Conservation (phyloP, 2,329 filamentous ascomycete genomes). For the Peltaster fructicola region DNA sequence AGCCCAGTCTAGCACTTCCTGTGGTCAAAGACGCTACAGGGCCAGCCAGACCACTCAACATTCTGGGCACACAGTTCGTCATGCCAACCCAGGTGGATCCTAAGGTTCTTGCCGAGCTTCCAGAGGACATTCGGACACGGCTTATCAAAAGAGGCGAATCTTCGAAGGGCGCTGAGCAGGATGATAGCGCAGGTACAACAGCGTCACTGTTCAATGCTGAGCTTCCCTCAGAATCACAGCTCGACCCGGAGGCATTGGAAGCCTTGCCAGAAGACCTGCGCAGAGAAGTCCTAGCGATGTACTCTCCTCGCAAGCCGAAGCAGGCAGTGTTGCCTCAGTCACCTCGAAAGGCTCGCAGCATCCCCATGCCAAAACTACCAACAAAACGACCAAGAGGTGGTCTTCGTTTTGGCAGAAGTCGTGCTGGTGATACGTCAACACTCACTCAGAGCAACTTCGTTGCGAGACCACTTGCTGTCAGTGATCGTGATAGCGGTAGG, state of each 20-base stretch:
- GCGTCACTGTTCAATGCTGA: constrained; percentile 8
- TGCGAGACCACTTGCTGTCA: constrained; percentile 9
- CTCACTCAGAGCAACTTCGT: constrained; percentile 61
- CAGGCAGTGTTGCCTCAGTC: constrained; percentile 25
- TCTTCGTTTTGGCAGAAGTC: constrained; percentile 27
- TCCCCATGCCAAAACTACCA: constrained; percentile 37
- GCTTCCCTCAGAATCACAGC: constrained; percentile 50
- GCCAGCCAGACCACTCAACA: constrained; percentile 54
- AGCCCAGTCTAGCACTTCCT: constrained; percentile 21
- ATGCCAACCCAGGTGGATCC: constrained; percentile 71
- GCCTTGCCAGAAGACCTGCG: constrained; percentile 75
- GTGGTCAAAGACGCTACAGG: constrained; percentile 21
- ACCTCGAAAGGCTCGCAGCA: constrained; percentile 37
- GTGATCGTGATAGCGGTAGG: constrained; percentile 6
- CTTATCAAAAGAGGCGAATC: constrained; percentile 41
- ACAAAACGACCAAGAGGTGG: constrained; percentile 48
- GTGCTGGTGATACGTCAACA: constrained; percentile 36
- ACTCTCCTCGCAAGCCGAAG: constrained; percentile 26
- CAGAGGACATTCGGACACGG: constrained; percentile 61
- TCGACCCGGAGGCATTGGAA: constrained; percentile 70
- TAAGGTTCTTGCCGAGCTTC: constrained; percentile 65
- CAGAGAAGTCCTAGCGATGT: constrained; percentile 62
- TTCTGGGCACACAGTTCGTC: constrained; percentile 78
- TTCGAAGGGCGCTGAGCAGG: constrained; percentile 3
- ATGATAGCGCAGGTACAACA: constrained; percentile 1